Percentiles rank a stretch among this genome's conserved stretches.
phyloP scores from a whole-genome alignment of 2,329 filamentous ascomycete genomes.

The Zasmidium citrigriseum region DNA sequence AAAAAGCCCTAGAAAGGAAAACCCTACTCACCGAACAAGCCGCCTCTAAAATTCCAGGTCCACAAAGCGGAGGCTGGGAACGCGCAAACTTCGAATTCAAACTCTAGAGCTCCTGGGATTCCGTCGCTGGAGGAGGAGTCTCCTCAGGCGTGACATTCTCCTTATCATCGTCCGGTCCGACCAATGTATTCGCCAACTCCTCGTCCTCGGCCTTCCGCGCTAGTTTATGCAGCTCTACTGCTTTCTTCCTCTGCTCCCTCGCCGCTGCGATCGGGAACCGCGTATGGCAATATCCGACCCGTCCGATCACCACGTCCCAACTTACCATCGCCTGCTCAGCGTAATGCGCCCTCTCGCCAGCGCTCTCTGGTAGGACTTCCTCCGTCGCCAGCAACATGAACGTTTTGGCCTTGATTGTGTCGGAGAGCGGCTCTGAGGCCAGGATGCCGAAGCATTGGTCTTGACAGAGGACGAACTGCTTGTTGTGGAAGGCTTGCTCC shows the following conservation, averaged over 20 bases:
- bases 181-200: neutral
- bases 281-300: constrained; percentile 3
- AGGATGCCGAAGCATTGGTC: neutral
- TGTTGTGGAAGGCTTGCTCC: neutral
- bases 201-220: neutral
- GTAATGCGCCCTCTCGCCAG: neutral
- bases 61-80: constrained; percentile 34
- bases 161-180: neutral
- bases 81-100: constrained; percentile 33
- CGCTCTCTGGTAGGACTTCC: neutral
- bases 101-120: constrained; percentile 19
- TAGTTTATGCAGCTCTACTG: neutral
- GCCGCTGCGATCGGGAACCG: constrained; percentile 1
- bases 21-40: constrained; percentile 57
- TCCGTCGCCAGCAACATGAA: constrained; percentile 5
- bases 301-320: constrained; percentile 5
- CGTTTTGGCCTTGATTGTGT: constrained; percentile 7
- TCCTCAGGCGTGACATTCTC: neutral
- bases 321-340: neutral
- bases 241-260: neutral
- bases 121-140: no score
- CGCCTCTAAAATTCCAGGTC: constrained; percentile 20
- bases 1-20: constrained; percentile 72
- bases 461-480: neutral
- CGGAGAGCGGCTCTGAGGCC: neutral